Conservation (phyloP, 129 eudicot genomes). For the Centaurea solstitialis region DNA sequence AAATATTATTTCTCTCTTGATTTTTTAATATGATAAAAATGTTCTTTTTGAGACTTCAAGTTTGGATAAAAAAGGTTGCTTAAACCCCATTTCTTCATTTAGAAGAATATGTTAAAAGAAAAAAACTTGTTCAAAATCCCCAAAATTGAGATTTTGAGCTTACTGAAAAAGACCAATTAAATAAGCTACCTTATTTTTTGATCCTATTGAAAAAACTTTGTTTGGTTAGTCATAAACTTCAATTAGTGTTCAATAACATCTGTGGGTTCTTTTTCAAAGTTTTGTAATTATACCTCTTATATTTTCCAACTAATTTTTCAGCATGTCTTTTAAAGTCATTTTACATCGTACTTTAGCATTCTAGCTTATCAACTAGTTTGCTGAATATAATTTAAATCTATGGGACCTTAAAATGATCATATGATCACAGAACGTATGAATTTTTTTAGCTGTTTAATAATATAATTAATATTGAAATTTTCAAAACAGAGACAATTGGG, state of each 20-base stretch:
- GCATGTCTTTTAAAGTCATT: background rate
- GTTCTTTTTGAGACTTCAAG: too few relatives aligned
- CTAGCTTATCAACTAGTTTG: background rate
- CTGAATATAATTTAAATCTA: background rate
- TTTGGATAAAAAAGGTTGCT: background rate
- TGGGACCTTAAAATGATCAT: background rate
- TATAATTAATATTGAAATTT: background rate
- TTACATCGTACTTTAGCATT: background rate
- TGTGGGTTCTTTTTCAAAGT: background rate
- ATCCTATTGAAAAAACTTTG: background rate
- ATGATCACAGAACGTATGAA: background rate
- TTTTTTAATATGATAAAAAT: too few relatives aligned
- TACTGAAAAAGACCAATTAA: background rate
- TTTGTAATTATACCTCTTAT: background rate
- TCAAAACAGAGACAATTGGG: background rate
- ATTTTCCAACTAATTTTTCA: background rate
- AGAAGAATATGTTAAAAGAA: background rate
- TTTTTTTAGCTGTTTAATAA: too few relatives aligned
- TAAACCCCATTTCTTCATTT: background rate
- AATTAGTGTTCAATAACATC: background rate
- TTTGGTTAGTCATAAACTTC: background rate
- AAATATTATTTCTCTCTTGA: too few relatives aligned
- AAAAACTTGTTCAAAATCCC: too few relatives aligned
- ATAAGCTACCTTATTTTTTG: background rate
- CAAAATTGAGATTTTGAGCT: too few relatives aligned